Percentiles rank a stretch among this genome's conserved stretches.
Conservation (phyloP, 805 yeast species). For the Nakazawaea laoshanensis region DNA sequence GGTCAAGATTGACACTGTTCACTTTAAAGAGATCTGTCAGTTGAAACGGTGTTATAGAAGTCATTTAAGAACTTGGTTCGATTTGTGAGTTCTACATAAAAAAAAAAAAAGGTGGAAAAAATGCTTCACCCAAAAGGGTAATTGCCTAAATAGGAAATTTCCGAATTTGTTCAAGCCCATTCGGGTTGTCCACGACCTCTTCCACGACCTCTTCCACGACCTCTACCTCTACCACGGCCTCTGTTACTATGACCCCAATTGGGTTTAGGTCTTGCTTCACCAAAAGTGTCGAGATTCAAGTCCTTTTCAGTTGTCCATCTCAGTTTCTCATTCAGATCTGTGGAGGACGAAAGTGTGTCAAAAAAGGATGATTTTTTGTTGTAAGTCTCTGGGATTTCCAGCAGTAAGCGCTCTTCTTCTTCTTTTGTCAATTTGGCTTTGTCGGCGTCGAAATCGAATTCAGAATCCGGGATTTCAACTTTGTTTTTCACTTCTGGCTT, state of each 20-base stretch:
- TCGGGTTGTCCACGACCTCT: constrained; percentile 14
- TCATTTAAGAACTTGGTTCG: constrained; percentile 38
- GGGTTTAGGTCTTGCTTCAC: constrained; percentile 57
- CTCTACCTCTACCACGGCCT: constrained; percentile 29
- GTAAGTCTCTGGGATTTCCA: constrained; percentile 43
- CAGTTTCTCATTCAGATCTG: constrained; percentile 38
- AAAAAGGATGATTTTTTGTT: constrained; percentile 82
- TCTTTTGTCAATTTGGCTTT: constrained; percentile 62
- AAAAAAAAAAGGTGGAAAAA: not conserved
- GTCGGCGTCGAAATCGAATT: constrained; percentile 67
- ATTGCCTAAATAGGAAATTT: not conserved
- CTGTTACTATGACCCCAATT: constrained; percentile 47
- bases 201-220: constrained; percentile 25
- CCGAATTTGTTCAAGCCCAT: constrained; percentile 11
- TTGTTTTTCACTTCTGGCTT: constrained; percentile 6
- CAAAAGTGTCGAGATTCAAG: constrained; percentile 78
- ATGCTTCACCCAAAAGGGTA: not conserved
- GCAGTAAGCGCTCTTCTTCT: constrained; percentile 22
- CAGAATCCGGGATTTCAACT: constrained; percentile 38
- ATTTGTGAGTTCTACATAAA: not conserved
- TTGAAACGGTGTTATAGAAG: constrained; percentile 80
- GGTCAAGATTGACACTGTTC: constrained; percentile 76
- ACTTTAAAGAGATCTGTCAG: constrained; percentile 74
- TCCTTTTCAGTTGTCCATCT: constrained; percentile 67
- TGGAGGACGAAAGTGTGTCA: constrained; percentile 72